Base-by-base conservation (phyloP, 2,329 filamentous ascomycete genomes). In the Passalora sequoiae region DNA sequence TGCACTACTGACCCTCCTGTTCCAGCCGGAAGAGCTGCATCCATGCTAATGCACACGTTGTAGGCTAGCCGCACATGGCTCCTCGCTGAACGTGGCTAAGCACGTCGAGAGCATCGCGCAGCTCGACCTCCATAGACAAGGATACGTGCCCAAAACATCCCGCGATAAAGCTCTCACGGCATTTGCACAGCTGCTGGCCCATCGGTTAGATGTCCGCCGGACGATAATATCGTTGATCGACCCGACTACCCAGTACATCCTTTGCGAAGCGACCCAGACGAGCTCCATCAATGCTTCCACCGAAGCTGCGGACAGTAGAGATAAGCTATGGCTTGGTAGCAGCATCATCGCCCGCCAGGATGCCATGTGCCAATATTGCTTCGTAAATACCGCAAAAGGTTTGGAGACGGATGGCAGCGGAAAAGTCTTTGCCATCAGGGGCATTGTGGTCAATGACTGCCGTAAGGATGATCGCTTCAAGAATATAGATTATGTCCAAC, bases 261-360 rank as follows among this genome's bases (percentile, higher is more conserved):
- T 77, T 12, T 71, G 71, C n/a, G 74, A 77, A 54, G 68, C 71
- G 12, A 73, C 71, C 3, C 65, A 63, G 15, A 20, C 16, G 19
- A 40, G 28, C 17, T 12, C 61, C 16, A 54, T 67, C 10, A 61
- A 32, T 30, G 43, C 41, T 37, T 38, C 19, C 16, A 22, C 22
- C 12, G 22, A 17, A 15, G 25, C 30, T 17, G 21, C 69, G 7
- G 49, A 61, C 2, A 38, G 58, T 44, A 38, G 59, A 47, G 47
- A 64, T 61, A 43, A 61, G 43, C 40, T 64, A 41, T 57, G 50
- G 43, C 37, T 53, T 17, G 67, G 67, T 13, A 59, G 61, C 39
- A 51, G 58, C 17, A 56, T 57, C n/a, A 57, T 66, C 9, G 56
- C 62, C 3, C 63, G 65, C 45, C 54, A 54, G 3, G 60, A 61